phyloP scores from a whole-genome alignment of 257 asterid genomes.

The Pogostemon cablin region DNA sequence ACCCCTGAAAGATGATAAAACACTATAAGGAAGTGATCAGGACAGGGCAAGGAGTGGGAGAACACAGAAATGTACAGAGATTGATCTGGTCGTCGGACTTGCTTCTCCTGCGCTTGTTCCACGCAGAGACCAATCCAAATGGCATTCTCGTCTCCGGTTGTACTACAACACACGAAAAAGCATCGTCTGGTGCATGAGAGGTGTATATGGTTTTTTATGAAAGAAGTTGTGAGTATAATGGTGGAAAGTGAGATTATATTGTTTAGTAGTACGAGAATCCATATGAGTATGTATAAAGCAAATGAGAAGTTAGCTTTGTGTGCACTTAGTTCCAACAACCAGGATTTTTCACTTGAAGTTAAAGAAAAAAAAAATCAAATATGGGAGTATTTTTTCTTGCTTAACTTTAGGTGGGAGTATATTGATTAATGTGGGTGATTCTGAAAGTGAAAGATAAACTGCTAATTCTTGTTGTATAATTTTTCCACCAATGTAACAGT shows the following conservation, averaged over 20 bases:
- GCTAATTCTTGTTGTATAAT: constrained; percentile 41
- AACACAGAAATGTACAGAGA: constrained; percentile 53
- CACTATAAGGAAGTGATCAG: too few species aligned
- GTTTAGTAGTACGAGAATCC: constrained; percentile 51
- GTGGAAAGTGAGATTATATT: constrained; percentile 21
- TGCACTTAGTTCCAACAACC: constrained; percentile 60
- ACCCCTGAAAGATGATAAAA: constrained; percentile 58
- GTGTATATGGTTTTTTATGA: constrained; percentile 21
- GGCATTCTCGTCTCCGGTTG: constrained; percentile 57
- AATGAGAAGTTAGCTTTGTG: constrained; percentile 50
- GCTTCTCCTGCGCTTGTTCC: constrained; percentile 97
- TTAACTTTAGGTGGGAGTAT: constrained; percentile 47
- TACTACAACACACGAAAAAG: not conserved
- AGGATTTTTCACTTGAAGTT: constrained; percentile 67
- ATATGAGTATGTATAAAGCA: constrained; percentile 79
- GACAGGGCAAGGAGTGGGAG: not conserved
- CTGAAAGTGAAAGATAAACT: constrained; percentile 72
- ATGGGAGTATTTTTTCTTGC: constrained; percentile 42
- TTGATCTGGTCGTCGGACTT: constrained; percentile 83
- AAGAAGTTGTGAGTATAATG: too few species aligned
- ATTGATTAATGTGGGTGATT: constrained; percentile 26
- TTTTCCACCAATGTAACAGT: not conserved
- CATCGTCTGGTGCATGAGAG: constrained; percentile 9
- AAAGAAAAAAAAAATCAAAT: constrained; percentile 51
- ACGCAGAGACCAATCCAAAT: constrained; percentile 86